Conservation (phyloP, 805 yeast species). For the Sugiyamaella lignohabitans region DNA sequence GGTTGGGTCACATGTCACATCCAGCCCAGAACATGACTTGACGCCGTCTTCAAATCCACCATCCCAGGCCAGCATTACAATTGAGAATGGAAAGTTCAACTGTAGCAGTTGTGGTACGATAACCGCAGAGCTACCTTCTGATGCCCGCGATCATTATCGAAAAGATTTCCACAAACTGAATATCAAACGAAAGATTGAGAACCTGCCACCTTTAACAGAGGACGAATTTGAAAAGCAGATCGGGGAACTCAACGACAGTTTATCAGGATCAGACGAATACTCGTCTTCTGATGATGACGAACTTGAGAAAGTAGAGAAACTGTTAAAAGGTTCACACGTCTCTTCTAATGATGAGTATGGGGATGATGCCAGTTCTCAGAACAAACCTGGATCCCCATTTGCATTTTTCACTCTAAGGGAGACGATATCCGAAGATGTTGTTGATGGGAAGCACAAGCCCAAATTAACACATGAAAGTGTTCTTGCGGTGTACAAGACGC, state of each 20-base stretch:
- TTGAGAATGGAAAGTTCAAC: conserved; percentile 3
- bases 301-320: conserved; percentile 8
- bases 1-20: neutral
- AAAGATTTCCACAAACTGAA: conserved; percentile 56
- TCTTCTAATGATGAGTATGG: neutral
- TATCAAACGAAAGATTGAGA: conserved; percentile 44
- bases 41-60: neutral
- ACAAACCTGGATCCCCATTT: neutral
- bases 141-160: conserved; percentile 42
- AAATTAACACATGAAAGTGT: conserved; percentile 38
- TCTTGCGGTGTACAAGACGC: conserved; percentile 61
- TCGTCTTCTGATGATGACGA: neutral
- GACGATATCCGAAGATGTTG: too few species aligned
- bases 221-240: conserved; percentile 52
- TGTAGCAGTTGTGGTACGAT: conserved; percentile 17
- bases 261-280: conserved; percentile 53
- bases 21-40: neutral
- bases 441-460: conserved; percentile 20
- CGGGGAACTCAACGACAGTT: conserved; percentile 37
- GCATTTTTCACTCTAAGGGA: neutral
- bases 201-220: conserved; percentile 44
- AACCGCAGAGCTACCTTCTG: conserved; percentile 1
- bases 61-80: conserved; percentile 1
- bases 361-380: neutral
- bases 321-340: neutral